Conservation (phyloP, 139 green algal genomes). For the Chlorella sorokiniana region DNA sequence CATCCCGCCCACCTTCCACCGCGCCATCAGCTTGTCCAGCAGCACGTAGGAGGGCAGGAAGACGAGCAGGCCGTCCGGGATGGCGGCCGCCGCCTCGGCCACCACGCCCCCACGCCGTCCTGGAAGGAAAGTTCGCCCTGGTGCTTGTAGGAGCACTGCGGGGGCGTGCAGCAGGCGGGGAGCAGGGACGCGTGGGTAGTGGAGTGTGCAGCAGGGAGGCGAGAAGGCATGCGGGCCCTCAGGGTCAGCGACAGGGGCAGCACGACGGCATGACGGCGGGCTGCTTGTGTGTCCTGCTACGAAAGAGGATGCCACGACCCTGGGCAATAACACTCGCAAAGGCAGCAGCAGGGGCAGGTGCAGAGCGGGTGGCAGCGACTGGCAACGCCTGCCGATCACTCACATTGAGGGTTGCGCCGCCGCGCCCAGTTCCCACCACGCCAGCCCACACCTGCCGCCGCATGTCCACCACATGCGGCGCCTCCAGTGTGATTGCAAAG, state of each 20-base stretch:
- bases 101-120: constrained; percentile 68
- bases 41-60: constrained; percentile 92
- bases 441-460: constrained; percentile 56
- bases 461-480: constrained; percentile 91
- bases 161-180: not conserved
- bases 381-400: not conserved
- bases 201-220: not conserved
- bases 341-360: too few relatives aligned
- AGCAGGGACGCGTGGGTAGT: not conserved
- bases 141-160: constrained; percentile 58
- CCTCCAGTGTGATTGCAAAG: constrained; percentile 83
- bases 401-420: constrained; percentile 18
- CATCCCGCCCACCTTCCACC: constrained; percentile 74
- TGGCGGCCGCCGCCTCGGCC: constrained; percentile 45
- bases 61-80: constrained; percentile 92
- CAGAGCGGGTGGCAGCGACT: too few relatives aligned
- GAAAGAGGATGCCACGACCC: too few relatives aligned
- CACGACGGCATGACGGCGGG: too few relatives aligned
- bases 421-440: constrained; percentile 20
- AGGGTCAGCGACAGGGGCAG: not conserved
- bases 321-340: too few relatives aligned
- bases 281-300: too few relatives aligned
- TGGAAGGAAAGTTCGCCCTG: constrained; percentile 52
- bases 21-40: constrained; percentile 73
- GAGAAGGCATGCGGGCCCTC: not conserved